phyloP scores from a whole-genome alignment of 1,139 yeast species.

The Kluyveromyces sp. region DNA sequence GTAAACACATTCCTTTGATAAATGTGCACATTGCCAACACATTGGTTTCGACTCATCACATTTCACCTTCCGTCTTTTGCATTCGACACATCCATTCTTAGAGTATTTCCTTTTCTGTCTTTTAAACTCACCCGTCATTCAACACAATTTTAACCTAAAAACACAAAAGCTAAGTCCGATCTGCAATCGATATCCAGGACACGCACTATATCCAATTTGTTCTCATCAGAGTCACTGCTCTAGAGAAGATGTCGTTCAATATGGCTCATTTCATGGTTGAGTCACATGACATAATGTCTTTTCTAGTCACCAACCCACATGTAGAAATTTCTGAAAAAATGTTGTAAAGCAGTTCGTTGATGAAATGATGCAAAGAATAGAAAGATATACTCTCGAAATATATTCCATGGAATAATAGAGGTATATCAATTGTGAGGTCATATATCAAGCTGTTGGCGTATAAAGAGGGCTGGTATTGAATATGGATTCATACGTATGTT shows the following conservation, averaged over 20 bases:
- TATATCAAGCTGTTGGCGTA: not conserved
- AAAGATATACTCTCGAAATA: not conserved
- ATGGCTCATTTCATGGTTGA: not conserved
- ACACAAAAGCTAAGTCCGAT: too few species aligned
- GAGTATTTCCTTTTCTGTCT: slow-evolving; percentile 5
- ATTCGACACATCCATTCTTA: slow-evolving; percentile 6
- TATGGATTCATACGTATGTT: slow-evolving; percentile 6
- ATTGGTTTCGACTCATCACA: slow-evolving; percentile 9
- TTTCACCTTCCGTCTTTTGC: slow-evolving; percentile 8
- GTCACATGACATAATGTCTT: not conserved
- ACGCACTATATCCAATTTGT: too few species aligned
- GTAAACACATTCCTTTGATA: slow-evolving; percentile 5
- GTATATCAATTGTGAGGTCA: too few species aligned
- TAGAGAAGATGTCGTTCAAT: too few species aligned
- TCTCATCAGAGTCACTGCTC: too few species aligned
- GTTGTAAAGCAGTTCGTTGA: too few species aligned
- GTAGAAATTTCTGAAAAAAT: too few species aligned
- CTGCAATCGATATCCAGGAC: too few species aligned
- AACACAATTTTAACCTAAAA: not conserved
- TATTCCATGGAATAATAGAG: not conserved
- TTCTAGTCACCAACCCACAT: not conserved
- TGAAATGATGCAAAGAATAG: too few species aligned
- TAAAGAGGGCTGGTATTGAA: not conserved
- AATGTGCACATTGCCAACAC: slow-evolving; percentile 7
- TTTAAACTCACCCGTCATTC: not conserved